Conservation (phyloP, 768 basidiomycete species). For the Goffeauzyma gilvescens region DNA sequence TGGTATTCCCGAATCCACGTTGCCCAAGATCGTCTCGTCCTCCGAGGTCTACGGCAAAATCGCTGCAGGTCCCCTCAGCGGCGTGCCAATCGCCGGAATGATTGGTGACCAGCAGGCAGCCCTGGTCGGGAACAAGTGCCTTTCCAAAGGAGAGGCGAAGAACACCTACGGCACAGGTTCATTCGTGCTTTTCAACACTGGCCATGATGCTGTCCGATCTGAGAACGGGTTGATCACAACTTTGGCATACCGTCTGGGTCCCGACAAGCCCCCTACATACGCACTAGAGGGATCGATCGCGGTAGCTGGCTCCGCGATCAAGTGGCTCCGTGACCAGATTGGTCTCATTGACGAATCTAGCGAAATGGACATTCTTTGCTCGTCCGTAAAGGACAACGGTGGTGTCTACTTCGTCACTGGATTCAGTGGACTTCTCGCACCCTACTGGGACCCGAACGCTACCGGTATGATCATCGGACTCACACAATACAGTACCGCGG, state of each 20-base stretch:
- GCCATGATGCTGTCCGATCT: constrained; percentile 65
- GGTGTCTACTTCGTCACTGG: constrained; percentile 94
- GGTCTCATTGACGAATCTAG: constrained; percentile 54
- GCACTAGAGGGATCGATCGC: constrained; percentile 89
- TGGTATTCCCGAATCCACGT: constrained; percentile 50
- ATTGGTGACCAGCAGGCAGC: constrained; percentile 98
- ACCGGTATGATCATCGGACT: constrained; percentile 32
- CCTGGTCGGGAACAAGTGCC: constrained; percentile 85
- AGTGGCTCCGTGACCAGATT: constrained; percentile 88
- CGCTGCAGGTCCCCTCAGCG: constrained; percentile 40
- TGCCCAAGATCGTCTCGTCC: constrained; percentile 74
- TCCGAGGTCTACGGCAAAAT: constrained; percentile 81
- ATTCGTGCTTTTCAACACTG: constrained; percentile 89
- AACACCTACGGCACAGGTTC: constrained; percentile 97
- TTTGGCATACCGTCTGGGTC: constrained; percentile 74
- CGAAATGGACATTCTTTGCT: constrained; percentile 72
- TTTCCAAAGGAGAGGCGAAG: constrained; percentile 79
- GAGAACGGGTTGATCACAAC: constrained; percentile 75
- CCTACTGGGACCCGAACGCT: constrained; percentile 80
- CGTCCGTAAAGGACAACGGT: constrained; percentile 54
- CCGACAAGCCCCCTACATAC: constrained; percentile 59
- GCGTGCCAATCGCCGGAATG: constrained; percentile 72
- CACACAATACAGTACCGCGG: constrained; percentile 37
- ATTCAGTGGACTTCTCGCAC: constrained; percentile 85
- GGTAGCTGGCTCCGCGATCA: constrained; percentile 86